Conservation (phyloP, 2,329 filamentous ascomycete species). For the Karstenula rhodostoma region DNA sequence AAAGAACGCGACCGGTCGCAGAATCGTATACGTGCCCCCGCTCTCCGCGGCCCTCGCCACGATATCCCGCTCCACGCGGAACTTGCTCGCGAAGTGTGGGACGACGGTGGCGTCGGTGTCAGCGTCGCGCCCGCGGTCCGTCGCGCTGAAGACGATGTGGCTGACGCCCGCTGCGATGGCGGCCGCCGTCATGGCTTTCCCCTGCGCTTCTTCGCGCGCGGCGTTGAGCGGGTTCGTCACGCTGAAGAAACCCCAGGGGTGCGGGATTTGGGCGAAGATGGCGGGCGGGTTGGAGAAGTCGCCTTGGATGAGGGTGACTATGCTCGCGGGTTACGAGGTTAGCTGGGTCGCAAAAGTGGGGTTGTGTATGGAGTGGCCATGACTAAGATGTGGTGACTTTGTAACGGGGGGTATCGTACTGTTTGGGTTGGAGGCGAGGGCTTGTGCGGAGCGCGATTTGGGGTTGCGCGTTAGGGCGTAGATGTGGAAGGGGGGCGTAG, state of each 20-base stretch:
- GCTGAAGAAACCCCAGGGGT: constrained; percentile 6
- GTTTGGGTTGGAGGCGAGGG: background rate
- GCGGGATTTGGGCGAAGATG: constrained; percentile 4
- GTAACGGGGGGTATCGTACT: too few species aligned
- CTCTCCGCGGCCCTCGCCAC: background rate
- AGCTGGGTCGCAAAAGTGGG: too few species aligned
- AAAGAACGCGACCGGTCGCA: background rate
- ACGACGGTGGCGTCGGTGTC: background rate
- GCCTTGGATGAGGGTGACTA: constrained; percentile 1
- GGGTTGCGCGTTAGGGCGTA: constrained; percentile 8
- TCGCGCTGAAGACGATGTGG: constrained; percentile 2
- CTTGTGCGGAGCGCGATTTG: background rate
- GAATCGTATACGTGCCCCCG: constrained; percentile 1
- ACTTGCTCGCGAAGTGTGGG: constrained; percentile 11
- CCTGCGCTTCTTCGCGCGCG: constrained; percentile 1
- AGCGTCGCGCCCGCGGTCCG: background rate
- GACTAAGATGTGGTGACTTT: too few species aligned
- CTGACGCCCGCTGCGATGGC: background rate
- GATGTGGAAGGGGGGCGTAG: constrained; percentile 4
- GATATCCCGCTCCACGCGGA: background rate
- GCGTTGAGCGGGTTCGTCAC: constrained; percentile 2
- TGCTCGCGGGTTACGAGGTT: too few species aligned
- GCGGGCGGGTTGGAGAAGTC: constrained; percentile 6
- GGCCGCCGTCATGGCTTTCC: background rate
- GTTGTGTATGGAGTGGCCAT: too few species aligned